Conservation (phyloP, 164 flowering plant genomes). For the Umbilicus rupestris region DNA sequence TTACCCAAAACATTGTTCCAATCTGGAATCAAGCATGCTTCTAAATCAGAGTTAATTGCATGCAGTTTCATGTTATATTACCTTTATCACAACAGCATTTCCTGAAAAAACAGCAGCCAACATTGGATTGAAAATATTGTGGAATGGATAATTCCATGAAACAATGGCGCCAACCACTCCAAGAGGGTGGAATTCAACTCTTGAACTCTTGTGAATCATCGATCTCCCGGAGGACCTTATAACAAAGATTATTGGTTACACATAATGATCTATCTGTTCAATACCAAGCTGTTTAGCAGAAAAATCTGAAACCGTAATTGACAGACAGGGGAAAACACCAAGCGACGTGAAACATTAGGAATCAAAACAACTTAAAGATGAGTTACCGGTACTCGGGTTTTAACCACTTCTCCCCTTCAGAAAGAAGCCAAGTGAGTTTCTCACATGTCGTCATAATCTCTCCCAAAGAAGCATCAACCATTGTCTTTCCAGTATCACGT, state of each 20-base stretch:
- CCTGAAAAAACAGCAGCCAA: slow-evolving; percentile 95
- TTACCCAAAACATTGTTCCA: neutral
- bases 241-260: slow-evolving; percentile 5
- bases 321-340: no score
- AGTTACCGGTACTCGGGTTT: slow-evolving; percentile 89
- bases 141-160: slow-evolving; percentile 98
- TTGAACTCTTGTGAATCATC: slow-evolving; percentile 83
- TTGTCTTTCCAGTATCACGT: slow-evolving; percentile 97
- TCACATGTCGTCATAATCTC: slow-evolving; percentile 99
- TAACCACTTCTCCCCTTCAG: slow-evolving; percentile 93
- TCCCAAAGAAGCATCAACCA: slow-evolving; percentile 97
- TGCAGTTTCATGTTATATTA: slow-evolving; percentile 14
- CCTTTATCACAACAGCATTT: slow-evolving; percentile 87
- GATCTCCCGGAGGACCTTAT: slow-evolving; percentile 82
- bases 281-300: no score
- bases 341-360: neutral
- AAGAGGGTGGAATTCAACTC: slow-evolving; percentile 87
- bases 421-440: slow-evolving; percentile 91
- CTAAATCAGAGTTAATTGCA: neutral
- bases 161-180: slow-evolving; percentile 98
- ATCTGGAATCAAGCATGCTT: neutral
- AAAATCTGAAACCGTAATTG: neutral
- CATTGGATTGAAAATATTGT: slow-evolving; percentile 92
- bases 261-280: neutral
- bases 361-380: neutral